Evolutionary conservation across 768 basidiomycete species (phyloP).

Genomic region (Myochromella boudieri): DNA sequence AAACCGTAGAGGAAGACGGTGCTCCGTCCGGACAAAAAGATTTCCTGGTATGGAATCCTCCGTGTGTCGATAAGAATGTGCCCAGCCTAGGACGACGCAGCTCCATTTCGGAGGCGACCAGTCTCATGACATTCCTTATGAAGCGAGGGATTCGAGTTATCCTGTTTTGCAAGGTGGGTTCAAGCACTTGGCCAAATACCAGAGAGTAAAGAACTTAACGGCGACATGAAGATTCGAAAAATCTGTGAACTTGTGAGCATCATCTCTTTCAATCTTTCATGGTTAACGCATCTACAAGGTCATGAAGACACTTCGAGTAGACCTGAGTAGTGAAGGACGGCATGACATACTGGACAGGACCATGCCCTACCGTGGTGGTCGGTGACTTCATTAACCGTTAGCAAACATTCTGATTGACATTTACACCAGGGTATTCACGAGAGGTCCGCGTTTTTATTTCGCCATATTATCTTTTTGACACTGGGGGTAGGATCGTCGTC

Average conservation of each 20-base stretch:
- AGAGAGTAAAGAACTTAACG: not conserved
- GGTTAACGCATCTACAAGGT: conserved; percentile 43
- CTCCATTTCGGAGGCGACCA: conserved; percentile 66
- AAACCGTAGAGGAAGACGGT: conserved; percentile 75
- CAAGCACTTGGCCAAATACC: not conserved
- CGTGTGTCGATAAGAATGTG: conserved; percentile 53
- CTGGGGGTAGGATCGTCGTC: conserved; percentile 64
- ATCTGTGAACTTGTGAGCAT: conserved; percentile 72
- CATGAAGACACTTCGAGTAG: conserved; percentile 73
- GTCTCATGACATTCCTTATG: conserved; percentile 80
- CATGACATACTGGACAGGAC: conserved; percentile 74
- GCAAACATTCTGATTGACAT: not conserved
- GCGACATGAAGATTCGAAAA: conserved; percentile 61
- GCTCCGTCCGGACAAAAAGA: conserved; percentile 82
- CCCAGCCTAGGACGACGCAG: conserved; percentile 54
- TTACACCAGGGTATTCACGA: conserved; percentile 62
- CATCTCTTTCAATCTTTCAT: not conserved
- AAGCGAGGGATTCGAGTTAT: conserved; percentile 78
- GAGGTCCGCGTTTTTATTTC: conserved; percentile 47
- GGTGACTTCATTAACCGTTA: conserved; percentile 13
- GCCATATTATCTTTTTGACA: not conserved
- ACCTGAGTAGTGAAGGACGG: conserved; percentile 73
- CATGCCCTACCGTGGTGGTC: conserved; percentile 84
- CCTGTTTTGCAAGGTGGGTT: conserved; percentile 79
- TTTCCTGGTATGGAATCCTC: conserved; percentile 76